phyloP scores from a whole-genome alignment of 1,284 basidiomycete genomes.

The Mycena citricolor region DNA sequence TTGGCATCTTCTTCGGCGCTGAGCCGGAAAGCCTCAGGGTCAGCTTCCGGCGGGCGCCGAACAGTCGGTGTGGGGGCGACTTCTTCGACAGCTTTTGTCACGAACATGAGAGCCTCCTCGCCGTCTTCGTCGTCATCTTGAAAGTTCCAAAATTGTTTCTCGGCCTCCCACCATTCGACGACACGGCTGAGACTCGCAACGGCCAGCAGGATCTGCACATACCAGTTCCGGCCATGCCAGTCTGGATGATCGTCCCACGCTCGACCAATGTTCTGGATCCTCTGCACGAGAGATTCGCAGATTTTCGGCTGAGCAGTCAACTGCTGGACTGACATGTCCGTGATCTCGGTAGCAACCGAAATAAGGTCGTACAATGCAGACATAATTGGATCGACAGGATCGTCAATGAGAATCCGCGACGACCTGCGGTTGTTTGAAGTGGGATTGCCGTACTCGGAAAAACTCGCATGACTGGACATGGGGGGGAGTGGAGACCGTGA shows the following conservation, averaged over 20 bases:
- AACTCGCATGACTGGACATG: slow-evolving; percentile 56
- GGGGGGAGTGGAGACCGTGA: slow-evolving; percentile 94
- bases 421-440: slow-evolving; percentile 62
- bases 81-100: slow-evolving; percentile 80
- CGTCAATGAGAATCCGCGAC: slow-evolving; percentile 72
- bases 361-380: slow-evolving; percentile 90
- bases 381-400: slow-evolving; percentile 89
- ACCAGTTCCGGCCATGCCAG: slow-evolving; percentile 98
- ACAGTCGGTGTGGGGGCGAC: slow-evolving; percentile 40
- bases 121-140: slow-evolving; percentile 89
- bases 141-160: slow-evolving; percentile 99
- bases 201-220: slow-evolving; percentile 95
- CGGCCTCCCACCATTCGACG: slow-evolving; percentile 99
- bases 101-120: slow-evolving; percentile 87
- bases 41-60: slow-evolving; percentile 41
- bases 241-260: slow-evolving; percentile 97
- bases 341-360: slow-evolving; percentile 90
- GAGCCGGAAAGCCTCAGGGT: slow-evolving; percentile 45
- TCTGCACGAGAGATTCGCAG: slow-evolving; percentile 85
- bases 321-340: slow-evolving; percentile 85
- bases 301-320: slow-evolving; percentile 84
- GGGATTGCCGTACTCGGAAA: slow-evolving; percentile 52
- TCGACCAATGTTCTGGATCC: slow-evolving; percentile 88
- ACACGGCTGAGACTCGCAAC: slow-evolving; percentile 95
- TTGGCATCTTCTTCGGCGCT: slow-evolving; percentile 61